Evolutionary conservation across 257 asterid species (phyloP), one percentile per base, ranked within the genome.

Genomic region (Jasminum sambac): DNA sequence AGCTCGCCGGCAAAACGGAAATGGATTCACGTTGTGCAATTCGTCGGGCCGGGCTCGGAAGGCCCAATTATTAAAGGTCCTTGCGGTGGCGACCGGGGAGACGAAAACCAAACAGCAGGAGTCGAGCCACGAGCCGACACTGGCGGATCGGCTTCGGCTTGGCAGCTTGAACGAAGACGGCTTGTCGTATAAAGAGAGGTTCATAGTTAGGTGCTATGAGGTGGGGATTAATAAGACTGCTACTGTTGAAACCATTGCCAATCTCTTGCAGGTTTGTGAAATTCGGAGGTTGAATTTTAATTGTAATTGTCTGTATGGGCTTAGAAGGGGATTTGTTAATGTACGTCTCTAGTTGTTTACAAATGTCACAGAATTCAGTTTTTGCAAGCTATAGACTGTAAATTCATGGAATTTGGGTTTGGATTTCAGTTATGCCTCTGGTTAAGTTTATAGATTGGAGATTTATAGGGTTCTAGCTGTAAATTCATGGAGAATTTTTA

Each of bases 201-300:
- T 95, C 61, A 87, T 91, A 19, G 98, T 95, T 52, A 86, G 99
- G 79, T 84, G 96, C 52, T 92, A 95, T 55, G 99, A 95, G 81
- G 99, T 95, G 12, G 98, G 99, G 16, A 83, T 91, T 30, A 95
- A 95, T 82, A 91, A 88, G 71, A 91, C 98, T 50, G 97, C 93
- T 48, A 95, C 99, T 12, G 95, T 95, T 75, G 98, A 95, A 74
- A 86, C 96, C 71, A 88, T 95, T 11, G 99, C 99, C 17, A 95
- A 95, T 89, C 93, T 91, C 52, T 71, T 95, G 89, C 98, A 95
- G 99, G 99, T 89, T 58, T 39, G 73, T 71, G 25, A 43, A 25
- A 8, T 38, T 38, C 30, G 14, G 55, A 26, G 2, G 34, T 21
- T 5, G 0, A 40, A 1, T 66, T 72, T 0, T 34, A 17, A 42